These are phyloP conservation scores for Arabidopsis lyrata DNA, from an alignment of 441 rosid species.

Conservation along the genomic window DNA sequence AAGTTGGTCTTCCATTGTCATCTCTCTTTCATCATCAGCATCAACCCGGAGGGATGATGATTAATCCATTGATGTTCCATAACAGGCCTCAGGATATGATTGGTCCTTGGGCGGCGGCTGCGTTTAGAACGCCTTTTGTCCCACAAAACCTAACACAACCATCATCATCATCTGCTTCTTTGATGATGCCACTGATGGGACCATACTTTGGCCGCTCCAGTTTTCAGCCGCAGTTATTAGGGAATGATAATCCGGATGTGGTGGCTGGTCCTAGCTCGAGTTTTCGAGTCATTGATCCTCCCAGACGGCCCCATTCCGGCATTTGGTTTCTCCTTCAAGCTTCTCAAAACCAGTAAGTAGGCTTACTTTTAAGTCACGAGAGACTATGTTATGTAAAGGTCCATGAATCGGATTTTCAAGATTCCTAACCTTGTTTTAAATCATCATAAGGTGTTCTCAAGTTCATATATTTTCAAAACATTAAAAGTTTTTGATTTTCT, in stretches of 20 bases:
- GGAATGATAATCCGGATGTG: conserved; percentile 49
- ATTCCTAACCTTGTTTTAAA: background rate
- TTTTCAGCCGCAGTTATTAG: conserved; percentile 50
- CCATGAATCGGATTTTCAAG: conserved; percentile 5
- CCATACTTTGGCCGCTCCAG: conserved; percentile 63
- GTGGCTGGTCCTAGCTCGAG: conserved; percentile 77
- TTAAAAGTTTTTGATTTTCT: background rate
- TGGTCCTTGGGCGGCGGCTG: conserved; percentile 65
- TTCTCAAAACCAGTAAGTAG: conserved; percentile 87
- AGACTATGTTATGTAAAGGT: conserved; percentile 1
- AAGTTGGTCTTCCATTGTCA: conserved; percentile 48
- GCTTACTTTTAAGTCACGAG: background rate
- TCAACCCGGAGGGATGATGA: conserved; percentile 50
- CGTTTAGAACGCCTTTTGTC: conserved; percentile 48
- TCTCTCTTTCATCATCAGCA: conserved; percentile 67
- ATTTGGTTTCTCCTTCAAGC: conserved; percentile 95
- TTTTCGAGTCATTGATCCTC: conserved; percentile 79
- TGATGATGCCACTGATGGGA: conserved; percentile 67
- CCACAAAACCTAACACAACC: conserved; percentile 51
- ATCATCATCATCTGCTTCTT: conserved; percentile 49
- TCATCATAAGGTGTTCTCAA: background rate
- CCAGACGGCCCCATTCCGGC: conserved; percentile 86
- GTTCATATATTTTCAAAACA: background rate
- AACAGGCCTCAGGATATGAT: conserved; percentile 53
- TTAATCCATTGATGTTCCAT: conserved; percentile 52